phyloP scores from a whole-genome alignment of 768 basidiomycete species.

The Lanmaoa rubissima region DNA sequence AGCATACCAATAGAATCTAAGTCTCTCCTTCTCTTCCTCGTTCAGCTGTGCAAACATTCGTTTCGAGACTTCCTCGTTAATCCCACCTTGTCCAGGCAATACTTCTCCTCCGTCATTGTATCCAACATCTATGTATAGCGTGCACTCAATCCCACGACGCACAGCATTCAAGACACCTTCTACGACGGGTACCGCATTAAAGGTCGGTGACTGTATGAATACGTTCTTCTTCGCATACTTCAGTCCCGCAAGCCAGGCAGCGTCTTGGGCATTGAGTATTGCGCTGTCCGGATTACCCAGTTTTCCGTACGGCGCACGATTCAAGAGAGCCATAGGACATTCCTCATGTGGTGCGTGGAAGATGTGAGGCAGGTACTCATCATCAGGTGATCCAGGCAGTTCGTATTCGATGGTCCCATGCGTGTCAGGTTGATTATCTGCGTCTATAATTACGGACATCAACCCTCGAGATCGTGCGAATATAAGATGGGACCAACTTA shows the following conservation, averaged over 20 bases:
- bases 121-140: constrained; percentile 58
- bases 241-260: constrained; percentile 65
- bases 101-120: constrained; percentile 59
- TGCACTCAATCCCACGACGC: constrained; percentile 57
- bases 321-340: constrained; percentile 65
- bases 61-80: constrained; percentile 65
- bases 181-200: constrained; percentile 65
- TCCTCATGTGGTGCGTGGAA: constrained; percentile 55
- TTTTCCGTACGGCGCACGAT: constrained; percentile 58
- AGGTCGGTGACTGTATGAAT: constrained; percentile 75
- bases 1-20: constrained; percentile 58
- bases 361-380: constrained; percentile 61
- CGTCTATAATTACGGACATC: constrained; percentile 23
- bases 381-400: constrained; percentile 26
- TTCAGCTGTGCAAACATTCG: constrained; percentile 53
- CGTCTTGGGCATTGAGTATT: constrained; percentile 58
- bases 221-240: constrained; percentile 56
- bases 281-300: constrained; percentile 41
- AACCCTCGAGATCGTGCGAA: not conserved
- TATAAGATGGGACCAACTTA: constrained; percentile 29
- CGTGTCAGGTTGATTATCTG: constrained; percentile 37
- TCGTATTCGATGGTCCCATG: constrained; percentile 30
- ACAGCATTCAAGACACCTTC: constrained; percentile 59
- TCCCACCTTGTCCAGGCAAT: constrained; percentile 68
- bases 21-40: constrained; percentile 42